phyloP scores from a whole-genome alignment of 352 stramenopile genomes.

The Phytophthora sp. region DNA sequence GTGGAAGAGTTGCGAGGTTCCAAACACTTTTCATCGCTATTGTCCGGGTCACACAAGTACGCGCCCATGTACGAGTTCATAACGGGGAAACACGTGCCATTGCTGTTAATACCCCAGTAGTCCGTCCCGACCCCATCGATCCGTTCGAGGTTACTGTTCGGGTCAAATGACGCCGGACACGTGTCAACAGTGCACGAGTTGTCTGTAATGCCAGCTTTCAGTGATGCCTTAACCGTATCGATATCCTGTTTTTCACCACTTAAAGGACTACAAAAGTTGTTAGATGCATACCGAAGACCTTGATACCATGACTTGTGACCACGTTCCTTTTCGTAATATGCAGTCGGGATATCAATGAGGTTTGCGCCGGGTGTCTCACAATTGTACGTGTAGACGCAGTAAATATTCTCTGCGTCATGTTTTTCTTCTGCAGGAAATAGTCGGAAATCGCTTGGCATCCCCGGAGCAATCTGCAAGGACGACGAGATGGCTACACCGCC shows the following conservation, averaged over 20 bases:
- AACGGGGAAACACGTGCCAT: conserved; percentile 52
- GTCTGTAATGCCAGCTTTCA: conserved; percentile 24
- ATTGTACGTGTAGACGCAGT: conserved; percentile 49
- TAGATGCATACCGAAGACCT: conserved; percentile 51
- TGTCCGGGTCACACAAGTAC: conserved; percentile 52
- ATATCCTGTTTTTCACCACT: conserved; percentile 1
- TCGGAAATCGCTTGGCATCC: conserved; percentile 65
- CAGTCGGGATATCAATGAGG: conserved; percentile 47
- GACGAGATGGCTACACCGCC: conserved; percentile 80
- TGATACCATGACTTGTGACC: conserved; percentile 64
- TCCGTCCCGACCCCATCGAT: conserved; percentile 48
- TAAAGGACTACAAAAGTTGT: conserved; percentile 7
- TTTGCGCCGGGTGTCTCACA: conserved; percentile 56
- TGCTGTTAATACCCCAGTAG: conserved; percentile 52
- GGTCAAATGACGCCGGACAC: conserved; percentile 50
- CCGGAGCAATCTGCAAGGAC: conserved; percentile 87
- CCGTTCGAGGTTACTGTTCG: conserved; percentile 40
- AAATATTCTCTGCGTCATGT: conserved; percentile 29
- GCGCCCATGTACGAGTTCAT: conserved; percentile 49
- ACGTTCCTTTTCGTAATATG: conserved; percentile 43
- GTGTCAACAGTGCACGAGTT: neutral
- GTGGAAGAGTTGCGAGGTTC: conserved; percentile 46
- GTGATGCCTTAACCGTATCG: neutral
- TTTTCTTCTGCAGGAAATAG: conserved; percentile 48
- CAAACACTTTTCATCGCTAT: conserved; percentile 49